These are phyloP conservation scores for Solanum habrochaites DNA, from an alignment of 257 asterid species.

Conservation along the genomic window DNA sequence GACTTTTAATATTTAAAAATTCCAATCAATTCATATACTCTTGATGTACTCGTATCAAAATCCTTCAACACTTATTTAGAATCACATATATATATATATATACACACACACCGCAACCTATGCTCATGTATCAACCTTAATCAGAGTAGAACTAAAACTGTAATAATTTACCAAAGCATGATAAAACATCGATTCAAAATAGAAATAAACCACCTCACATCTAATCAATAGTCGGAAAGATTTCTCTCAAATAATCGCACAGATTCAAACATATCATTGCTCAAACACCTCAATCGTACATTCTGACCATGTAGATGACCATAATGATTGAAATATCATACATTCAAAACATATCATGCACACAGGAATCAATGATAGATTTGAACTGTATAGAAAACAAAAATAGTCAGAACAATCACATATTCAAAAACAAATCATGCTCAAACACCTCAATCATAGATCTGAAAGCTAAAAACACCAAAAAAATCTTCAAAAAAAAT, in stretches of 20 bases:
- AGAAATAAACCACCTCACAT: not conserved
- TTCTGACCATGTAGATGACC: not conserved
- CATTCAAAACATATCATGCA: not conserved
- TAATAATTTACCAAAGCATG: not conserved
- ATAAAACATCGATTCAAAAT: not conserved
- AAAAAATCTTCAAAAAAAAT: not conserved
- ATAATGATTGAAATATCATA: not conserved
- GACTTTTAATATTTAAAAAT: not conserved
- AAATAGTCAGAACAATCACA: not conserved
- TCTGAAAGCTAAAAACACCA: slow-evolving; percentile 1
- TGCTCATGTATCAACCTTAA: not conserved
- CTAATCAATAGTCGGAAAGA: not conserved
- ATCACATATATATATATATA: no score
- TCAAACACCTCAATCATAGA: slow-evolving; percentile 7
- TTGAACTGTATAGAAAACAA: no score
- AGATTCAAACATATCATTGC: not conserved
- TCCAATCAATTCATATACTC: not conserved
- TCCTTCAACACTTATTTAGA: not conserved
- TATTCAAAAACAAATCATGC: not conserved
- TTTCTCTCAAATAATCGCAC: not conserved
- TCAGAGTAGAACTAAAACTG: no score
- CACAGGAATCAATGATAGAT: not conserved
- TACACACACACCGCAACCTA: not conserved
- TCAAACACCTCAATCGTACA: not conserved
- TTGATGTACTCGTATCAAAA: not conserved